Evolutionary conservation across 2,329 filamentous ascomycete species (phyloP), one percentile per base, ranked within the genome.

Genomic region (Periglandula ipomoeae): DNA sequence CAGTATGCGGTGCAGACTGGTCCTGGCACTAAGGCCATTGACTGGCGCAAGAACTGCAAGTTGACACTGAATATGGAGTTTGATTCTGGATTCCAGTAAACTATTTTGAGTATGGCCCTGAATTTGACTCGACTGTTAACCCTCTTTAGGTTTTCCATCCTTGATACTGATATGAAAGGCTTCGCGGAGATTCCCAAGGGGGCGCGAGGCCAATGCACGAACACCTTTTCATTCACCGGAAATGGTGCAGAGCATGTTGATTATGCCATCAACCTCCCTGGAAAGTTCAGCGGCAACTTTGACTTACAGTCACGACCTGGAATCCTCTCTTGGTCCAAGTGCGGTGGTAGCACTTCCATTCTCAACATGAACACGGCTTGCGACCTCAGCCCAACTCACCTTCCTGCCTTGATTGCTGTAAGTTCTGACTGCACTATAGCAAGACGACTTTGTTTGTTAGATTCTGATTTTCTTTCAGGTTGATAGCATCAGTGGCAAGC

Each of bases 41-140:
- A 60, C 46, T 58, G 55, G 57, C 56, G 58, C 23, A 59, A 57
- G 51, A 59, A 60, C 51, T 60, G 58, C 55, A 59, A 58, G 54
- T 45, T 60, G 22, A 59, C 53, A 19, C 35, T 60, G 10, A 60
- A 59, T 46, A 50, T 58, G 45, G 50, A 59, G 39, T 60, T 58
- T 50, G 46, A 54, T 15, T 15, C 45, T 9, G 58, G 58, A n/a
- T 59, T 52, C 51, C 58, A 60, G 58, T 60, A 50, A 4, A 55
- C 24, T 10, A 1, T 10, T n/a, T 24, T 2, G n/a, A 20, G 37
- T n/a, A n/a, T n/a, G n/a, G n/a, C n/a, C n/a, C n/a, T n/a, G n/a
- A n/a, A n/a, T n/a, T n/a, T n/a, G n/a, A n/a, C n/a, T n/a, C n/a
- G n/a, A n/a, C n/a, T n/a, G n/a, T n/a, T n/a, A n/a, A n/a, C n/a